A percentile compares a stretch with the other conserved stretches of the same genome.
These are phyloP conservation scores for Coemansia sp. DNA, from an alignment of 192 early-diverging fungal species.

Conservation along the genomic window DNA sequence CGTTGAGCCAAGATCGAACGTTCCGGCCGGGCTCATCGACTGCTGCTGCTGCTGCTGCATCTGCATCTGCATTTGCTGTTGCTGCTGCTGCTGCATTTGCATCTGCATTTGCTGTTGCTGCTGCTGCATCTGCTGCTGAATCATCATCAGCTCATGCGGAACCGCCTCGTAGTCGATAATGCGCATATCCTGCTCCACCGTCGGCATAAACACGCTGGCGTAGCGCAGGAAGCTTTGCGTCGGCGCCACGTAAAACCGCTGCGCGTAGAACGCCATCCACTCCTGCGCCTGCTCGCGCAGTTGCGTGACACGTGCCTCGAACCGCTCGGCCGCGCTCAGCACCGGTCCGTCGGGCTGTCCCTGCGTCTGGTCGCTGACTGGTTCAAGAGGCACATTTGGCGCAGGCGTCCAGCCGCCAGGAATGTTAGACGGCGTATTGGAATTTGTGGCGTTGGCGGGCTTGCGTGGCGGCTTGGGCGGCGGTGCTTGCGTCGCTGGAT, in stretches of 20 bases:
- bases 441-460: neutral
- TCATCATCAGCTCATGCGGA: slow-evolving; percentile 4
- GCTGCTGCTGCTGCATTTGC: slow-evolving; percentile 8
- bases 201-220: slow-evolving; percentile 33
- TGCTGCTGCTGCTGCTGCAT: slow-evolving; percentile 3
- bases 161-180: slow-evolving; percentile 50
- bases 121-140: slow-evolving; percentile 8
- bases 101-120: slow-evolving; percentile 8
- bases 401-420: slow-evolving; percentile 13
- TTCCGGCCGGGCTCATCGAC: slow-evolving; percentile 5
- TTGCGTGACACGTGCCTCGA: slow-evolving; percentile 23
- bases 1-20: slow-evolving; percentile 2
- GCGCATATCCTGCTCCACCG: slow-evolving; percentile 30
- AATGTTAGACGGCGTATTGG: neutral
- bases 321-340: slow-evolving; percentile 9
- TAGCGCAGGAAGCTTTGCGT: slow-evolving; percentile 40
- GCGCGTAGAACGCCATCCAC: slow-evolving; percentile 53
- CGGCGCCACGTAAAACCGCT: slow-evolving; percentile 48
- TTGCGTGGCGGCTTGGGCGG: slow-evolving; percentile 26
- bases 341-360: neutral
- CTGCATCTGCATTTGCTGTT: no score
- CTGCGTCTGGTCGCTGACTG: neutral
- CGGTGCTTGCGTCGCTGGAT: slow-evolving; percentile 1
- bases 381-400: neutral
- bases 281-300: slow-evolving; percentile 44